These are phyloP conservation scores for Epichloe glyceriae DNA, from an alignment of 2,329 filamentous ascomycete species.

Conservation along the genomic window DNA sequence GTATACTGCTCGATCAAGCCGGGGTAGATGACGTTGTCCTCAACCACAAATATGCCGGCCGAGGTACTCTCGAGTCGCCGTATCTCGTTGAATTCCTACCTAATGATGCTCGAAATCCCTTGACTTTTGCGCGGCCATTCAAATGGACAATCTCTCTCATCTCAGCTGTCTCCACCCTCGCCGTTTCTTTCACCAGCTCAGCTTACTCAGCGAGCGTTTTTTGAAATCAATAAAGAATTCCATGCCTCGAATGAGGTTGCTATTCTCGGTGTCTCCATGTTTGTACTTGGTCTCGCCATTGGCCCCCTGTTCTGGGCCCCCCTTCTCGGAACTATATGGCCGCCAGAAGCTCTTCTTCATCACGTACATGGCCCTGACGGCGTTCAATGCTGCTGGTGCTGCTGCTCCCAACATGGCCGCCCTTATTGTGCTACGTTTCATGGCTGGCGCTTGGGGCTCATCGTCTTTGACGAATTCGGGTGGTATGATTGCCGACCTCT, in stretches of 20 bases:
- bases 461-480: conserved; percentile 50
- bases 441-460: conserved; percentile 50
- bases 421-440: conserved; percentile 56
- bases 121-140: conserved; percentile 39
- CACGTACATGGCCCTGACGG: conserved; percentile 43
- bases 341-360: conserved; percentile 45
- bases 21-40: conserved; percentile 44
- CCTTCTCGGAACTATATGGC: conserved; percentile 51
- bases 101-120: conserved; percentile 53
- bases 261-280: conserved; percentile 50
- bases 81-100: conserved; percentile 57
- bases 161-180: conserved; percentile 54
- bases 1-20: conserved; percentile 42
- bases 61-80: conserved; percentile 53
- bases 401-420: conserved; percentile 44
- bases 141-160: conserved; percentile 56
- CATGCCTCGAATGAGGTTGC: conserved; percentile 35
- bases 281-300: conserved; percentile 48
- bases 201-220: conserved; percentile 48
- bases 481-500: conserved; percentile 53
- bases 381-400: conserved; percentile 48
- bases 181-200: conserved; percentile 56
- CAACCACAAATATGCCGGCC: conserved; percentile 41
- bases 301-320: conserved; percentile 55
- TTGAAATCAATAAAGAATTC: conserved; percentile 42